A percentile compares a stretch with the other conserved stretches of the same genome.
Conservation (phyloP, 371 early-diverging fungal species). For the Syncephalastrum racemosum region DNA sequence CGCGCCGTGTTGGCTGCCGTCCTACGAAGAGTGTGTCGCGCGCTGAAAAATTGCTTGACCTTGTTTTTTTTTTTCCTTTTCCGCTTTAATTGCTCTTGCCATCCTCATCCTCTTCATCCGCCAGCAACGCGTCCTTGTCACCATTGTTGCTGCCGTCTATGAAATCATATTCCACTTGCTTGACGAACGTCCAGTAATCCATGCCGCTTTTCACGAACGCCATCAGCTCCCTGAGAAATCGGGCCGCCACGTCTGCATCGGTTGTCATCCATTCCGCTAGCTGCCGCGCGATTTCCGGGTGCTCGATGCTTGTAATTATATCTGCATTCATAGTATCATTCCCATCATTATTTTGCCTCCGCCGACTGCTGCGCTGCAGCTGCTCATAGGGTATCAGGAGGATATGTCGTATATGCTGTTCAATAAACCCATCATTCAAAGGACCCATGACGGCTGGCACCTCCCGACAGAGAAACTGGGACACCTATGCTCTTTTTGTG, state of each 20-base stretch:
- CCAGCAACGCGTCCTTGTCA: not conserved
- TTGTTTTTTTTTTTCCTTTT: no score
- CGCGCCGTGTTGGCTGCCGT: no score
- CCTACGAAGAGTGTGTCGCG: no score
- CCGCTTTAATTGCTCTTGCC: not conserved
- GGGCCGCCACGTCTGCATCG: conserved; percentile 13
- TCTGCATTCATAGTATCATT: conserved; percentile 15
- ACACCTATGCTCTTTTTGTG: conserved; percentile 19
- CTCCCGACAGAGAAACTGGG: conserved; percentile 31
- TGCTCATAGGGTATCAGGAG: conserved; percentile 30
- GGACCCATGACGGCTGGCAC: conserved; percentile 27
- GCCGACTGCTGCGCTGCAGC: not conserved
- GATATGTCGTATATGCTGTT: conserved; percentile 29
- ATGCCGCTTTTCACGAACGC: conserved; percentile 39
- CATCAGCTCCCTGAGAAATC: conserved; percentile 29
- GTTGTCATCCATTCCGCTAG: conserved; percentile 35
- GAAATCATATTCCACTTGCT: conserved; percentile 13
- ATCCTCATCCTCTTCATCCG: not conserved
- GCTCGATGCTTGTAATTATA: conserved; percentile 8
- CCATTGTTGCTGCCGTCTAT: not conserved
- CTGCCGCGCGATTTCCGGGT: conserved; percentile 17
- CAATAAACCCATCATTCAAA: conserved; percentile 24
- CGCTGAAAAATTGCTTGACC: no score
- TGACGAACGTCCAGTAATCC: conserved; percentile 31
- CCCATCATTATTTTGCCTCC: not conserved